Evolutionary conservation across 2,329 filamentous ascomycete genomes (phyloP), one percentile per base, ranked within the genome.

Genomic region (Fusarium sp.): DNA sequence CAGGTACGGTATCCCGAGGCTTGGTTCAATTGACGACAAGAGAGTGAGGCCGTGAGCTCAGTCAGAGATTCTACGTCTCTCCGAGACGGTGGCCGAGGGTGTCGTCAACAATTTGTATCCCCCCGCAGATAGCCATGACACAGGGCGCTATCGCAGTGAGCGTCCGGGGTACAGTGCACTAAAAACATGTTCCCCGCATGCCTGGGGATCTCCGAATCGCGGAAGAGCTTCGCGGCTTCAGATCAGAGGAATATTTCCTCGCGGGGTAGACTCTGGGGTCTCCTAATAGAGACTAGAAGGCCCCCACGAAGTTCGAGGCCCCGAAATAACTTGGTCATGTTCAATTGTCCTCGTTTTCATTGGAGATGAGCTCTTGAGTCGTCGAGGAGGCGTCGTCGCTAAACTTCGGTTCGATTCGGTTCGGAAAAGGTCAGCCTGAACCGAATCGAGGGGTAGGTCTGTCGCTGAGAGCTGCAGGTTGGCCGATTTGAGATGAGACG

Each of bases 71-170:
- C 20, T 52, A 6, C 51, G 12, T 54, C 63, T 54, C 41, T 38
- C n/a, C 8, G 63, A 59, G 44, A 63, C 31, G 64, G 42, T 68
- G 26, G 39, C 64, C 57, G 52, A 72, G 63, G 69, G 69, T 64
- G 47, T 72, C 41, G 42, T 42, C 63, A 72, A 72, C 69, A 67
- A 72, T 72, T 72, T 72, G 69, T 72, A 72, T 72, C 52, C 52
- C 68, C 68, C 69, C 62, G 44, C 58, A 47, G 54, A 66, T 36
- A 39, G 42, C 33, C 24, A 59, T 20, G 26, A 42, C 39, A 45
- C 52, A 63, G 52, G 26, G 60, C 52, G 38, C 69, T 56, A 72
- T 52, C 63, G n/a, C 38, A 26, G 56, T 28, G 39, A 55, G 20
- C 14, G 65, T 72, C 69, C 31, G 42, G 69, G 69, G 69, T 72